Conservation (phyloP, 805 yeast species). For the Monosporozyma aerobia region DNA sequence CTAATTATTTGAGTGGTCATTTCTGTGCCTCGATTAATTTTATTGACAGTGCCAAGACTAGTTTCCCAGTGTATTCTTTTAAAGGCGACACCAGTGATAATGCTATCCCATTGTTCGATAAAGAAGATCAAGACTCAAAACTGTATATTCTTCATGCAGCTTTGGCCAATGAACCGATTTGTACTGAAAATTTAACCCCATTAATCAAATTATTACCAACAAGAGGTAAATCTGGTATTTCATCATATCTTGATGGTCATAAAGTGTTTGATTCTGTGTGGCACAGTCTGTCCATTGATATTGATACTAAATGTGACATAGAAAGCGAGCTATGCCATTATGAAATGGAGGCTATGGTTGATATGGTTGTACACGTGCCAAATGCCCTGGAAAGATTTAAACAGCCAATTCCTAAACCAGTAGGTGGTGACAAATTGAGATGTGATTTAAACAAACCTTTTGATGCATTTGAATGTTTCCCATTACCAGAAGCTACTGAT, state of each 20-base stretch:
- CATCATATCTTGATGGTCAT: conserved; percentile 82
- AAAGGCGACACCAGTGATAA: conserved; percentile 13
- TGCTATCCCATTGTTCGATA: conserved; percentile 20
- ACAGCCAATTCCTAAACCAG: conserved; percentile 75
- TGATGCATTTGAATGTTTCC: conserved; percentile 70
- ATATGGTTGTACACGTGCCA: conserved; percentile 63
- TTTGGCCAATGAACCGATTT: conserved; percentile 87
- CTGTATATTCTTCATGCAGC: conserved; percentile 69
- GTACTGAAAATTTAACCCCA: conserved; percentile 95
- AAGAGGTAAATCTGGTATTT: conserved; percentile 80
- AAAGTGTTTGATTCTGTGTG: conserved; percentile 83
- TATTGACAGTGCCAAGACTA: conserved; percentile 70
- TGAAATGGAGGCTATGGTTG: conserved; percentile 55
- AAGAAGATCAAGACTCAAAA: conserved; percentile 23
- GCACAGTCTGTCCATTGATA: conserved; percentile 89
- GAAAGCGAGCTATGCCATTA: conserved; percentile 34
- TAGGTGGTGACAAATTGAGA: conserved; percentile 54
- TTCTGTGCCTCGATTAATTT: conserved; percentile 93
- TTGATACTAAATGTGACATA: conserved; percentile 45
- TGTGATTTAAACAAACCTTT: conserved; percentile 60
- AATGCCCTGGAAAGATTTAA: conserved; percentile 52
- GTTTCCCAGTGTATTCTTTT: conserved; percentile 45
- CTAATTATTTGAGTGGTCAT: conserved; percentile 74
- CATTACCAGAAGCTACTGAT: conserved; percentile 44
- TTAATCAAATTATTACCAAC: conserved; percentile 84